Evolutionary conservation across 495 filamentous ascomycete genomes (phyloP).

Genomic region (Cercophora samala): DNA sequence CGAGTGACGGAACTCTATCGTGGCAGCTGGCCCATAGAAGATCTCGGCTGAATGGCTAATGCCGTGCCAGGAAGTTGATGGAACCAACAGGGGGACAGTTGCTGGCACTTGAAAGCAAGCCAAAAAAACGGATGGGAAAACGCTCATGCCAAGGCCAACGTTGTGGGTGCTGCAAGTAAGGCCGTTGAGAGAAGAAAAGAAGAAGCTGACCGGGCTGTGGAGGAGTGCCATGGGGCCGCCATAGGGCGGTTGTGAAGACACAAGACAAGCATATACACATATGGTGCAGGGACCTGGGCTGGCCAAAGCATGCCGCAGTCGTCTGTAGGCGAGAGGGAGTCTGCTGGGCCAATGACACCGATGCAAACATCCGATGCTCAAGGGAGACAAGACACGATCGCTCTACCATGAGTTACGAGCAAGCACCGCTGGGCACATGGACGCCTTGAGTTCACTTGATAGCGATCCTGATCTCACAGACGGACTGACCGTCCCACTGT

Average conservation of each 20-base stretch:
- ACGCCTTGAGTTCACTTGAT: conserved; percentile 10
- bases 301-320: conserved; percentile 16
- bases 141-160: conserved; percentile 25
- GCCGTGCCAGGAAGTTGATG: conserved; percentile 46
- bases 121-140: conserved; percentile 30
- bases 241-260: conserved; percentile 24
- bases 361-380: conserved; percentile 34
- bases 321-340: conserved; percentile 20
- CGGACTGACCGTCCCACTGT: conserved; percentile 19
- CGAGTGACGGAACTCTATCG: conserved; percentile 41
- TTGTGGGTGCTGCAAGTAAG: conserved; percentile 17
- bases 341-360: conserved; percentile 30
- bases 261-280: conserved; percentile 19
- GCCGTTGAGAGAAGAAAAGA: conserved; percentile 12
- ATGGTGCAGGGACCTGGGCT: conserved; percentile 29
- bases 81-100: conserved; percentile 41
- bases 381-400: conserved; percentile 31
- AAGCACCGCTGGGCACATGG: conserved; percentile 12
- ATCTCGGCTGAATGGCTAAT: conserved; percentile 56
- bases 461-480: conserved; percentile 17
- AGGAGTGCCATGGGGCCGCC: conserved; percentile 26
- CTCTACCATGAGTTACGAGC: conserved; percentile 25
- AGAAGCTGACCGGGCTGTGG: conserved; percentile 23
- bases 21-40: conserved; percentile 40
- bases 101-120: conserved; percentile 36